Conservation (phyloP, 306 rosid genomes). For the Chamaecrista fasciculata region DNA sequence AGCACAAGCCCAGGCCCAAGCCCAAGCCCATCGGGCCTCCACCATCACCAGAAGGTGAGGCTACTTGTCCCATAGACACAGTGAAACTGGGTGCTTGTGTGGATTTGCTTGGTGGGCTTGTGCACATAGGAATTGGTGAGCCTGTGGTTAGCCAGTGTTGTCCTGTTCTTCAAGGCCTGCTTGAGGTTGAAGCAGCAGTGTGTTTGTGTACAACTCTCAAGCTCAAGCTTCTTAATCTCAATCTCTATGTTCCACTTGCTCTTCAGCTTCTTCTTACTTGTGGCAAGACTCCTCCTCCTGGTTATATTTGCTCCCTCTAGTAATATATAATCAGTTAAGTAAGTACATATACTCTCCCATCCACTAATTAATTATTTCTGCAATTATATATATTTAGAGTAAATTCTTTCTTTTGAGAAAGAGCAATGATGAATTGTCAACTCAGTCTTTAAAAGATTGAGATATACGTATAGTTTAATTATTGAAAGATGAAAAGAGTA, state of each 20-base stretch:
- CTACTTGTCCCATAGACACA: constrained; percentile 79
- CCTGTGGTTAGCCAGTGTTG: constrained; percentile 73
- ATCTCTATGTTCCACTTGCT: constrained; percentile 73
- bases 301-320: constrained; percentile 88
- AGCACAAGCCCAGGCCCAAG: constrained; percentile 46
- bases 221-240: constrained; percentile 77
- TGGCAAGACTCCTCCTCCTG: constrained; percentile 95
- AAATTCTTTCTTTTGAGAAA: no score
- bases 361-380: background rate
- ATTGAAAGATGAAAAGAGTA: no score
- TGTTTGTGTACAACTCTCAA: constrained; percentile 93
- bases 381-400: no score
- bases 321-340: no score
- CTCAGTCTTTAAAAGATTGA: no score
- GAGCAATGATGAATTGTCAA: no score
- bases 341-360: constrained; percentile 10
- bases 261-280: constrained; percentile 89
- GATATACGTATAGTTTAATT: no score
- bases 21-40: constrained; percentile 28
- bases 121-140: constrained; percentile 79
- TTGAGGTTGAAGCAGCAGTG: constrained; percentile 72
- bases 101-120: constrained; percentile 72
- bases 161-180: constrained; percentile 77
- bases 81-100: constrained; percentile 81
- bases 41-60: constrained; percentile 30